Conservation (phyloP, 768 basidiomycete species). For the Gloeostereum incarnatum region DNA sequence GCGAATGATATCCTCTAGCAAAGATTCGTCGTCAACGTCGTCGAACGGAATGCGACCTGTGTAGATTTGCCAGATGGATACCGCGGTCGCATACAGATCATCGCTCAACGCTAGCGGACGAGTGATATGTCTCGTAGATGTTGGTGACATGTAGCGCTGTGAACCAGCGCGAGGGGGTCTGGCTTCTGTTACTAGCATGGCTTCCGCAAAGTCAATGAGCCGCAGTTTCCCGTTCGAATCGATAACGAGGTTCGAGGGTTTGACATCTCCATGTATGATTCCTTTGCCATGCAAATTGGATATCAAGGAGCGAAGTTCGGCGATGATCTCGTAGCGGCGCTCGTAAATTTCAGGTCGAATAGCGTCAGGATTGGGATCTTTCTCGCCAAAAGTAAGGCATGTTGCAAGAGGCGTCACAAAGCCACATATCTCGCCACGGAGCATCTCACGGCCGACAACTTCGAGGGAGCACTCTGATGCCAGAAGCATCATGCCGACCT, state of each 20-base stretch:
- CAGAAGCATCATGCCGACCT: background rate
- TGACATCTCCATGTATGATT: conserved; percentile 15
- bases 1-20: conserved; percentile 6
- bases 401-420: background rate
- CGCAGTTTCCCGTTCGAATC: conserved; percentile 7
- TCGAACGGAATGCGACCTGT: conserved; percentile 13
- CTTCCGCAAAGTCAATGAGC: conserved; percentile 9
- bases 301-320: background rate
- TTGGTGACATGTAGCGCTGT: conserved; percentile 7
- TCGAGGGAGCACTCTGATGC: background rate
- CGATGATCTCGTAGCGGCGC: background rate
- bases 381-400: background rate
- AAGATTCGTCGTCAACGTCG: conserved; percentile 9
- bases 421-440: background rate
- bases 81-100: conserved; percentile 16
- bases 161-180: background rate
- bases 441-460: background rate
- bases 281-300: conserved; percentile 10
- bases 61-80: conserved; percentile 16
- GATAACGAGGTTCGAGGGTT: conserved; percentile 12
- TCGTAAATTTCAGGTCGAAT: background rate
- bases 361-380: background rate
- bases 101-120: too few species aligned
- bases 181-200: conserved; percentile 7
- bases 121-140: conserved; percentile 5